Evolutionary conservation across 495 filamentous ascomycete species (phyloP), one percentile per base, ranked within the genome.

Genomic region (Aeminium ludgeri): DNA sequence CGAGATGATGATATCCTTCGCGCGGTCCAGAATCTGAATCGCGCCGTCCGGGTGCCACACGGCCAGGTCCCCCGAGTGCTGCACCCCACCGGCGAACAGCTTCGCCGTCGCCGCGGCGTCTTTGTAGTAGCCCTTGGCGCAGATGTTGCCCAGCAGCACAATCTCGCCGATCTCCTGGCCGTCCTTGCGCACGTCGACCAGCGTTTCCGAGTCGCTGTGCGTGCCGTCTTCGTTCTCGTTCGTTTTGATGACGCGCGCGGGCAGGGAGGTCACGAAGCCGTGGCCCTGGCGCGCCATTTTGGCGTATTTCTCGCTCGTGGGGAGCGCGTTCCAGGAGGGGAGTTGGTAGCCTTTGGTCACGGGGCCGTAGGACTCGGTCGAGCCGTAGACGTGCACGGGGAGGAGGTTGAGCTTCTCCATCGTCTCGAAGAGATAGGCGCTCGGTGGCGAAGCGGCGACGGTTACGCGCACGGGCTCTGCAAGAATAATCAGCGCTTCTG

Each of bases 1-100:
- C 47, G 84, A 92, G 45, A 97, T 97, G 37, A 97, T 96, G 34
- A 97, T 95, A 56, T 97, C 89, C 63, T 96, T 97, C 3, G 82
- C 82, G 28, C 89, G 69, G 58, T 97, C 89, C 45, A 91, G 65
- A 48, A 97, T 94, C 65, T 95, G 83, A 33, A 86, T 73, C 36
- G 81, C 76, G 1, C 87, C 86, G 53, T 96, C 86, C 0, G 77
- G 67, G 55, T 92, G 81, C 79, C 79, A 83, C 4, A 97, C 86
- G 3, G 89, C 89, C 41, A 97, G 59, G 54, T 97, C 89, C 0
- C 91, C 89, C 10, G 80, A 82, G 57, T 92, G 91, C 34, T 84
- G 60, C 16, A 78, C 84, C 11, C 89, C 91, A 6, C 91, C 91
- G 0, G 69, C 75, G 56, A 91, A 96, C 15, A 96, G 62, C 66